Evolutionary conservation across 2,329 filamentous ascomycete species (phyloP), one percentile per base, ranked within the genome.

Genomic region (Pestalotiopsis sp.): DNA sequence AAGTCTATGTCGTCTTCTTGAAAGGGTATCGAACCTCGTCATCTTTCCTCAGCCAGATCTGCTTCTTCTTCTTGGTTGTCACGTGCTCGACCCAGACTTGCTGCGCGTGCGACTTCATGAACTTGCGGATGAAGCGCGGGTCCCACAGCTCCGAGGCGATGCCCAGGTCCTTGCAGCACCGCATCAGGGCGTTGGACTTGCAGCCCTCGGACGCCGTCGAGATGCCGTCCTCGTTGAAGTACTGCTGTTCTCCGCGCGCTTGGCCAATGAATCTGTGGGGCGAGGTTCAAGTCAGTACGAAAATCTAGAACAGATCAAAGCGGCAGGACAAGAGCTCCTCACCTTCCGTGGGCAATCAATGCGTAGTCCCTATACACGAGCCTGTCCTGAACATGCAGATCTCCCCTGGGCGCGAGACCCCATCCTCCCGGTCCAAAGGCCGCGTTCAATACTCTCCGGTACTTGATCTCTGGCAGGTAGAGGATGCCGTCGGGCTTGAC

Each of bases 391-490:
- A 97, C 93, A 13, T 94, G 91, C 65, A 93, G 90, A 78, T 97
- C 93, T 17, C 94, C 92, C 69, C 95, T 86, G 11, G 96, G 96
- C 68, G 95, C 95, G 67, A 99, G 83, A 0, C 96, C 96, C 96
- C 96, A 99, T 6, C 93, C 96, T 67, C 97, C 96, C 0, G 96
- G 96, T 0, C 96, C 95, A 82, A 99, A 99, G 0, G 94, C 94
- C 75, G 86, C 85, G 80, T 98, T 98, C 75, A 99, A 82, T 72
- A 97, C 95, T 71, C 95, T 86, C 59, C 96, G 86, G 83, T 99
- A 99, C 83, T 98, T 98, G 85, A 99, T 98, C 86, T 99, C 96
- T 13, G 96, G 96, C 69, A 99, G 85, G 80, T 98, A 99, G 69
- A 98, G 85, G 74, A 99, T 95, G 41, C 96, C 96, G 83, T 99